phyloP scores from a whole-genome alignment of 768 basidiomycete species.

The Holtermanniella nyarrowii region DNA sequence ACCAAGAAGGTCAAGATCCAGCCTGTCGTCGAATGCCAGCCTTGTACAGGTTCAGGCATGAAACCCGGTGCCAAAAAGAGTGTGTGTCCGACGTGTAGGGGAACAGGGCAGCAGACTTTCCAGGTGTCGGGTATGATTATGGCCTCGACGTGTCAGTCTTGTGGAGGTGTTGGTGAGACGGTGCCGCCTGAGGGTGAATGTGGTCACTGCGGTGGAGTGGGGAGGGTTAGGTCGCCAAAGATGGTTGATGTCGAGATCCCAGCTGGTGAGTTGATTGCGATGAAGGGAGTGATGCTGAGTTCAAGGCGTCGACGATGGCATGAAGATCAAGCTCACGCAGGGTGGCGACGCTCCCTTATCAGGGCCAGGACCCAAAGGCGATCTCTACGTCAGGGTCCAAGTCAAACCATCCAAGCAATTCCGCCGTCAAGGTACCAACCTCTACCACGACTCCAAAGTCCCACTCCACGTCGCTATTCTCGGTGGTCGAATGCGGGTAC shows the following conservation, averaged over 20 bases:
- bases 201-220: conserved; percentile 69
- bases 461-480: conserved; percentile 84
- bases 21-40: conserved; percentile 69
- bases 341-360: conserved; percentile 74
- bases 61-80: conserved; percentile 74
- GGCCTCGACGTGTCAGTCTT: conserved; percentile 77
- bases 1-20: conserved; percentile 62
- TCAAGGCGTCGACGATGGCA: conserved; percentile 85
- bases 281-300: neutral
- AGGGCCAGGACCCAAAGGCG: conserved; percentile 67
- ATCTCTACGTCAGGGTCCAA: conserved; percentile 74
- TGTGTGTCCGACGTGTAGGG: conserved; percentile 69
- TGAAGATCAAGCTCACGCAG: conserved; percentile 70
- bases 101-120: conserved; percentile 78
- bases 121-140: conserved; percentile 94
- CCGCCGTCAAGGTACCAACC: conserved; percentile 77
- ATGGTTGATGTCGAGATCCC: conserved; percentile 72
- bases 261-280: conserved; percentile 51
- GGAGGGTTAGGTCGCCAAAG: conserved; percentile 72
- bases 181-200: conserved; percentile 73
- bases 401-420: conserved; percentile 77
- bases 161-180: conserved; percentile 67
- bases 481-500: conserved; percentile 85
- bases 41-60: conserved; percentile 78
- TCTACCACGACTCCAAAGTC: conserved; percentile 80